Conservation (phyloP, 495 filamentous ascomycete genomes). For the Neurospora africana region DNA sequence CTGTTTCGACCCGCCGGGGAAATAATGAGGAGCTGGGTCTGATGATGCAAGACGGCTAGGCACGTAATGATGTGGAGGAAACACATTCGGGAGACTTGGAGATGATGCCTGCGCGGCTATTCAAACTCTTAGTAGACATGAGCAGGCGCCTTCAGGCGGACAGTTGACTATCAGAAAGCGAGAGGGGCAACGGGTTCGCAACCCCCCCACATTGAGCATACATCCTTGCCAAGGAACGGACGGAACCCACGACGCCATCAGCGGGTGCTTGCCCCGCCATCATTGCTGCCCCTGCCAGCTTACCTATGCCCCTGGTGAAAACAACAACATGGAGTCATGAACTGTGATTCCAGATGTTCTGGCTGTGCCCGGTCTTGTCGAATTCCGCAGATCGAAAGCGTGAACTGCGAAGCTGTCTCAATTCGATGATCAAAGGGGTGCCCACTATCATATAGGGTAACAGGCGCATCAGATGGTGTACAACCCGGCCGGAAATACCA, state of each 20-base stretch:
- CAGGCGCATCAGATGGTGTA: background rate
- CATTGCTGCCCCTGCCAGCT: too few species aligned
- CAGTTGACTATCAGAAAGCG: background rate
- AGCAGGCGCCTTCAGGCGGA: background rate
- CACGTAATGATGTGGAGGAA: background rate
- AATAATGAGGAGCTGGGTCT: background rate
- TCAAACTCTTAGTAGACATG: background rate
- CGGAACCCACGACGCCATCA: background rate
- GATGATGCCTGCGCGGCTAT: background rate
- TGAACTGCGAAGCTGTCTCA: background rate
- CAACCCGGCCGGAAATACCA: background rate
- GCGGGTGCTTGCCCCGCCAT: too few species aligned
- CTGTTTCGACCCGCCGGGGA: background rate
- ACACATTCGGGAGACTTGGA: background rate
- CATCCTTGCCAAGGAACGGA: background rate
- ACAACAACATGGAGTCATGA: background rate
- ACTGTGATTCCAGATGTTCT: background rate
- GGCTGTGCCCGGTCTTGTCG: background rate
- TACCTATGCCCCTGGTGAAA: background rate
- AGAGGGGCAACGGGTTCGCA: background rate
- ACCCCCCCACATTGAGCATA: background rate
- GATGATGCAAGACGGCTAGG: background rate
- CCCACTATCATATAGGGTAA: background rate
- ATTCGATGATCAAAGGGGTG: background rate
- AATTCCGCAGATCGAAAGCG: background rate